Base-by-base conservation (phyloP, 2,329 filamentous ascomycete genomes). In the Xenoacremonium recifei region DNA sequence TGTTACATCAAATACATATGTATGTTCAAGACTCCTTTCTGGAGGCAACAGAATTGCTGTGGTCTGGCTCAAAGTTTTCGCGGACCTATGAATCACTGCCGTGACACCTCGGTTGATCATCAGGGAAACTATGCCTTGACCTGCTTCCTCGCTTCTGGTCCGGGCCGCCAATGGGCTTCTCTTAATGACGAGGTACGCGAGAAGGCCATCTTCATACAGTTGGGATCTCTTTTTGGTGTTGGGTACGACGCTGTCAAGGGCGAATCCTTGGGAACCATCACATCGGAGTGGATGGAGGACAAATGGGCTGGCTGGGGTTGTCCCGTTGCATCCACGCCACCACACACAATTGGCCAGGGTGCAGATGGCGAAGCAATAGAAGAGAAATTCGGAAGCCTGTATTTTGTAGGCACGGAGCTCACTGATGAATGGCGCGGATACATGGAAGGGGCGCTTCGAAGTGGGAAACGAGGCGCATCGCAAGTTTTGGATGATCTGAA, bases 401-500 rank as follows among this genome's bases (percentile, higher is more conserved):
- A 42, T 16, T 48, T 50, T 23, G 47, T 47, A 2, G 47, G 47
- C 4, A 50, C 47, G 4, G 45, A 50, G 34, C 35, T 47, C 12
- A 37, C 45, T 3, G 27, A 40, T 10, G 39, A 42, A 18, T 49
- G 45, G 34, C 30, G 45, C 10, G 47, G 47, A 4, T 50, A 50
- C 9, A 50, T 48, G 47, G 47, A 50, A 15, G 47, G 47, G 5
- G 47, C 47, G 10, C 21, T 50, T 12, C 35, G 40, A 11, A 50
- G 45, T 6, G 47, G 47, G 5, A 44, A 50, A 16, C 27, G 37
- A n/a, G 44, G 44, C 6, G 40, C 44, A 5, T 18, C 36, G 4
- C 36, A 47, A 33, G 37, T 35, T 2, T 18, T 47, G 15, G 16
- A 29, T 3, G 44, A 39, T 19, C 30, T 47, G 18, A 10, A 16